Evolutionary conservation across 108 stramenopile genomes (phyloP), one percentile per base, ranked within the genome.

Genomic region (Cyclostephanos invisitatus): DNA sequence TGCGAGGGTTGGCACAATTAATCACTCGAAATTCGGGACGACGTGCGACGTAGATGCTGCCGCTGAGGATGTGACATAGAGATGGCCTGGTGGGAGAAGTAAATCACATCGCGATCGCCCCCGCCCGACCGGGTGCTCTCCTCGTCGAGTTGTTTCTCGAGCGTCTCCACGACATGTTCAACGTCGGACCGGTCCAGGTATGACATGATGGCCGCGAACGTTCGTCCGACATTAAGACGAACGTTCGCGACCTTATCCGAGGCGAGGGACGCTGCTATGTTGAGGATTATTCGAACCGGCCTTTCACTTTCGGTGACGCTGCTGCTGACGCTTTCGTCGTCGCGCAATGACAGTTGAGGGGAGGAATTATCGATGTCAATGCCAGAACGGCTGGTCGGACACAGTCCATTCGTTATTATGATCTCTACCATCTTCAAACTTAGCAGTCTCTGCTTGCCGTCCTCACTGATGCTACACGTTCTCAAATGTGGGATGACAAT

Each of bases 371-470:
- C 56, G 27, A 11, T 50, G 0, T 68, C 77, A 1, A 53, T 58
- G 53, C 78, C 71, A 53, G 40, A 62, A 17, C 22, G 51, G 15
- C 57, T 17, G 3, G 81, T n/a, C 3, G 75, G 81, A 42, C 74
- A 75, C 38, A 76, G 53, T 36, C 78, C 70, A 58, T 85, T 83
- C 14, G 87, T 78, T 7, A 96, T 71, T 25, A 96, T 82, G 10
- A 88, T 84, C 73, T 93, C 91, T 25, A 92, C 76, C 92, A 96
- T 96, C 65, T 92, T 91, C 55, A 96, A 62, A 44, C 88, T 72
- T 5, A 93, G 79, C 54, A 93, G 73, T 21, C 95, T 68, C 74
- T 92, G 92, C 67, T 89, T 91, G 15, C 83, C 87, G 40, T 91
- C 83, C 12, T 67, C 46, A 59, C 86, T 85, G 49, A 80, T 78